Base-by-base conservation (phyloP, 768 basidiomycete genomes). In the Hydnomerulius pinastri region DNA sequence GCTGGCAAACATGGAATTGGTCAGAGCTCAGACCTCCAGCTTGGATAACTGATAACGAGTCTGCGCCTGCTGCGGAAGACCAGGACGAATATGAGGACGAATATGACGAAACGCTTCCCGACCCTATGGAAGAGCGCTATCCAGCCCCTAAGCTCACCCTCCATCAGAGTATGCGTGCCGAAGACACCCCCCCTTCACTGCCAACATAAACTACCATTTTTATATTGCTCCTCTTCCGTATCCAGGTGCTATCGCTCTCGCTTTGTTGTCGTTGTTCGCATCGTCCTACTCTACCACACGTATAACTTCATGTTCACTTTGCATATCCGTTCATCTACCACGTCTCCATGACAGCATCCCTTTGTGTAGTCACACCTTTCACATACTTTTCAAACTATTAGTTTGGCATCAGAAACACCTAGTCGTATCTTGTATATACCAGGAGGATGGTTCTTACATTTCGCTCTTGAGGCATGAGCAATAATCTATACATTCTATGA, bases 1-100 rank as follows among this genome's bases (percentile, higher is more conserved):
- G 56, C 44, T 71, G 69, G 68, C 68, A 69, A 20, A 62, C 58
- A 27, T 69, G 68, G 68, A 51, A 59, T 20, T 69, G 68, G 68
- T 67, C 67, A 33, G 69, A 69, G 43, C 62, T 69, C 18, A 55
- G 64, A 48, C 55, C 50, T 10, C 67, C 68, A 25, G 13, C 48
- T 15, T 71, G 68, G 69, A 12, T 58, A 3, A 29, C 60, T 27
- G 46, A 59, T 38, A 24, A 13, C 25, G 32, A 23, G 23, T 21
- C 30, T 5, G 30, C 44, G 36, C 44, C 45, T 32, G 43, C 40
- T 23, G 46, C 55, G 9, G 59, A 58, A 39, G 58, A 68, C 23
- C 52, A 56, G 39, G 66, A 58, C 29, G 64, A 58, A 12, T 43
- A 17, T 12, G 64, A 63, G 3, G 69, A 66, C 37, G 70, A 63